Conservation (phyloP, 2,329 filamentous ascomycete species). For the Fusarium sp. region DNA sequence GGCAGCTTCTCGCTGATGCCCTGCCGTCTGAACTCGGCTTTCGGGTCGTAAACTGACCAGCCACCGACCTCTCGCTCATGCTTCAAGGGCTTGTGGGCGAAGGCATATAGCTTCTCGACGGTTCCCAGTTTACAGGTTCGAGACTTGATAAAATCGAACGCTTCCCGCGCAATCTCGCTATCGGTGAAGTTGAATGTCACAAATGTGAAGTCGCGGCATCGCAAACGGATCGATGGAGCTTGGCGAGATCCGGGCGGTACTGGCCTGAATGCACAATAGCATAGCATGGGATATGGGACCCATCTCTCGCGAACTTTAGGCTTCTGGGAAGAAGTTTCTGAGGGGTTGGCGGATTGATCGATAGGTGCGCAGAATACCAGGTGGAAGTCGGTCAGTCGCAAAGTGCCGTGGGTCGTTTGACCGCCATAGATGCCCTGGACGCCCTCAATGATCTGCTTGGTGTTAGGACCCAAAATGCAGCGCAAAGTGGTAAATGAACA, state of each 20-base stretch:
- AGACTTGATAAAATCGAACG: conserved; percentile 85
- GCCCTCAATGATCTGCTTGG: conserved; percentile 61
- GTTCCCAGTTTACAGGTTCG: conserved; percentile 85
- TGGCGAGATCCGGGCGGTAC: conserved; percentile 75
- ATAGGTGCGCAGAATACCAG: conserved; percentile 63
- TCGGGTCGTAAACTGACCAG: conserved; percentile 87
- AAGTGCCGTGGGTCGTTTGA: conserved; percentile 65
- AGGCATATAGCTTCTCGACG: conserved; percentile 92
- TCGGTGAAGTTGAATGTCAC: conserved; percentile 88
- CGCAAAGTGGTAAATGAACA: neutral
- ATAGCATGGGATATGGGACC: conserved; percentile 95
- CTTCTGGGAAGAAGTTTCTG: conserved; percentile 36
- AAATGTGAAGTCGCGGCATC: conserved; percentile 93
- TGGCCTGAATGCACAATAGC: conserved; percentile 80
- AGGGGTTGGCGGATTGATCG: conserved; percentile 44
- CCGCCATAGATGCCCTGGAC: conserved; percentile 71
- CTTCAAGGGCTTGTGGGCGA: conserved; percentile 80
- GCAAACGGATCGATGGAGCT: conserved; percentile 84
- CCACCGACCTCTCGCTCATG: conserved; percentile 80
- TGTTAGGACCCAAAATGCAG: conserved; percentile 29
- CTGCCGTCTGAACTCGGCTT: conserved; percentile 86
- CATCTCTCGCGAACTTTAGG: conserved; percentile 75
- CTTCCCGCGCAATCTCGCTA: conserved; percentile 80
- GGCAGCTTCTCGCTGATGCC: conserved; percentile 85
- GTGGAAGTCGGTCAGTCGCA: conserved; percentile 73